Conservation (phyloP, 805 yeast species). For the Candida saitoana region DNA sequence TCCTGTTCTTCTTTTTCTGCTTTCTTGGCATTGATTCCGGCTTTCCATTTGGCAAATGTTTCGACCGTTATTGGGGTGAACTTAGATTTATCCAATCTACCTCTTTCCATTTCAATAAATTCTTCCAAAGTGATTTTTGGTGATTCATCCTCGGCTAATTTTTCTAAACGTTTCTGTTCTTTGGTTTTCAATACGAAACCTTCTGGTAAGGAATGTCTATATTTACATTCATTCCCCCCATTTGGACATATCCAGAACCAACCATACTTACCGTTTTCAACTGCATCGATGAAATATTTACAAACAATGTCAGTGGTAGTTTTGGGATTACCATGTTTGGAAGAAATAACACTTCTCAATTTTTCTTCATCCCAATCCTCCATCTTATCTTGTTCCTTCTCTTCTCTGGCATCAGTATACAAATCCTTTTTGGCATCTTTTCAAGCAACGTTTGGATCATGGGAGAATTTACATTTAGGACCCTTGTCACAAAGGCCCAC, state of each 20-base stretch:
- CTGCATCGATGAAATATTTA: slow-evolving; percentile 92
- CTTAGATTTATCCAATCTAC: slow-evolving; percentile 65
- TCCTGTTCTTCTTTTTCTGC: slow-evolving; percentile 34
- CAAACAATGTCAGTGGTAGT: slow-evolving; percentile 95
- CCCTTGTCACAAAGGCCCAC: slow-evolving; percentile 83
- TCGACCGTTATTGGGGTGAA: slow-evolving; percentile 86
- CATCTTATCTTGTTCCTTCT: slow-evolving; percentile 81
- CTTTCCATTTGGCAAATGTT: slow-evolving; percentile 80
- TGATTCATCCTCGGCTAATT: slow-evolving; percentile 73
- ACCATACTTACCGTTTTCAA: slow-evolving; percentile 95
- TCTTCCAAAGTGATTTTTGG: slow-evolving; percentile 94
- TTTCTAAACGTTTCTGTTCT: slow-evolving; percentile 89
- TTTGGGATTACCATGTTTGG: slow-evolving; percentile 91
- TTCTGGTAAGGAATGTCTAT: slow-evolving; percentile 91
- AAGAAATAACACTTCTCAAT: slow-evolving; percentile 75
- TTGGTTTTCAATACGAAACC: slow-evolving; percentile 96
- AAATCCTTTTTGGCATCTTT: slow-evolving; percentile 87
- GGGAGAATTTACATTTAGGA: slow-evolving; percentile 86
- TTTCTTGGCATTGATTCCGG: slow-evolving; percentile 58
- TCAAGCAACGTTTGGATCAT: slow-evolving; percentile 80
- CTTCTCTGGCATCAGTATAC: slow-evolving; percentile 80
- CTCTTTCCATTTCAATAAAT: slow-evolving; percentile 90
- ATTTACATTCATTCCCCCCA: slow-evolving; percentile 89
- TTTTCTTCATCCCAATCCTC: slow-evolving; percentile 97
- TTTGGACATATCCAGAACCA: slow-evolving; percentile 99